Conservation (phyloP, 352 stramenopile genomes). For the Thraustotheca clavata region DNA sequence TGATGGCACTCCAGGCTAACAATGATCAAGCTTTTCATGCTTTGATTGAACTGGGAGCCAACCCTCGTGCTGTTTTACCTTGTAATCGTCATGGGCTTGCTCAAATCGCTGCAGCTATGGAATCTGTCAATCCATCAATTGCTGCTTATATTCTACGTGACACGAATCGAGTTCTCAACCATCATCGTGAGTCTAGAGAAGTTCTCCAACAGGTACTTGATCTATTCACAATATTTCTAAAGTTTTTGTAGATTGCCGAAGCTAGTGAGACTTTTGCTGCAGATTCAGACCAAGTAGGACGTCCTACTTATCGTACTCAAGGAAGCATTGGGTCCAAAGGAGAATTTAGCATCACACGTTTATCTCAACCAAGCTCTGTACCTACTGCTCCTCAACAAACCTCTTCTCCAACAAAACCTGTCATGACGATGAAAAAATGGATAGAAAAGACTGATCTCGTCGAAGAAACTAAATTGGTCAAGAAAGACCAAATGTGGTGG, state of each 20-base stretch:
- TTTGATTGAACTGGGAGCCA: conserved; percentile 38
- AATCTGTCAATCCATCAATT: background rate
- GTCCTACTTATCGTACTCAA: background rate
- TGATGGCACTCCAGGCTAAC: conserved; percentile 42
- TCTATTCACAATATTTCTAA: too few species aligned
- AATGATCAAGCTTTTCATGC: conserved; percentile 40
- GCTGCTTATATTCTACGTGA: background rate
- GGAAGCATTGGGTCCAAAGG: conserved; percentile 1
- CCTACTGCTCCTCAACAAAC: background rate
- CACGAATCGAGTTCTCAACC: too few species aligned
- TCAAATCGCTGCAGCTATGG: conserved; percentile 29
- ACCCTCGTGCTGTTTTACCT: conserved; percentile 36
- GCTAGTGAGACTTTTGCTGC: background rate
- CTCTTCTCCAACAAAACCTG: background rate
- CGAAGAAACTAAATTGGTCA: conserved; percentile 1
- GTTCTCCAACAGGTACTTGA: too few species aligned
- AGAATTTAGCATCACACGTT: conserved; percentile 5
- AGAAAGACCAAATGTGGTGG: conserved; percentile 6
- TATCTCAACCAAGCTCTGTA: background rate
- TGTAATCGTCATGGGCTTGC: conserved; percentile 39
- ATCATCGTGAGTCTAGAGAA: too few species aligned
- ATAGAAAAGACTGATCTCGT: background rate
- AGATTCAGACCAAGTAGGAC: background rate
- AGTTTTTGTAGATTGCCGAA: background rate
- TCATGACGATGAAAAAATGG: background rate